Base-by-base conservation (phyloP, 2,329 filamentous ascomycete genomes). In the Claviceps africana region DNA sequence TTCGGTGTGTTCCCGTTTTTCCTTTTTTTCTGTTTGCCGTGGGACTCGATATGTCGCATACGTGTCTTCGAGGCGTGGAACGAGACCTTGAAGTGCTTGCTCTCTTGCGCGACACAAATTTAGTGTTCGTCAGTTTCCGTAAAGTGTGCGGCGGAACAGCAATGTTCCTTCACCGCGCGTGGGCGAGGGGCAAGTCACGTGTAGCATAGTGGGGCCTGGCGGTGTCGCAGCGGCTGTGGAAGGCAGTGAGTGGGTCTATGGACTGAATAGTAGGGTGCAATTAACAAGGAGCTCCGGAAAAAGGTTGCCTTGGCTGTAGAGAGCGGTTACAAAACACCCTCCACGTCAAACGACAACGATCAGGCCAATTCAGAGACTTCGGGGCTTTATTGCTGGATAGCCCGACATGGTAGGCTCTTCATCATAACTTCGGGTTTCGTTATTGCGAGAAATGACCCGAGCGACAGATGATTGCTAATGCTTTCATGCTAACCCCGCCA, bases 171-270 rank as follows among this genome's bases (percentile, higher is more conserved):
- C 43, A 52, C 65, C 65, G 65, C 56, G 54, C 8, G 21, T 48
- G 44, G 19, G 44, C 59, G 67, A 67, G 66, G 67, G 67, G 67
- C 67, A 70, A 70, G 61, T 70, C 67, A 70, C 67, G 67, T 70
- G 67, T 39, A 45, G 56, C 49, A 33, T 54, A 45, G 54, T 53
- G 55, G 55, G 55, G 53, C 25, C 8, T 53, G n/a, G 30, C 33
- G 50, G 31, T 47, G 44, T 52, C 51, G 31, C 49, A 25, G 35
- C n/a, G 30, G 31, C 17, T 19, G n/a, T n/a, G 47, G 39, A 42
- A 44, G 50, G 30, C 48, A 50, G n/a, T n/a, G 19, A 21, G 45
- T 22, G 45, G 45, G 30, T n/a, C 28, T 17, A 8, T 42, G 28
- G 35, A 42, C 33, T 11, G 17, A 37, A 15, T 33, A 31, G 21